Percentiles rank a stretch among this genome's conserved stretches.
Evolutionary conservation across 345 rosid genomes (phyloP).

Genomic region (Ricinus communis): DNA sequence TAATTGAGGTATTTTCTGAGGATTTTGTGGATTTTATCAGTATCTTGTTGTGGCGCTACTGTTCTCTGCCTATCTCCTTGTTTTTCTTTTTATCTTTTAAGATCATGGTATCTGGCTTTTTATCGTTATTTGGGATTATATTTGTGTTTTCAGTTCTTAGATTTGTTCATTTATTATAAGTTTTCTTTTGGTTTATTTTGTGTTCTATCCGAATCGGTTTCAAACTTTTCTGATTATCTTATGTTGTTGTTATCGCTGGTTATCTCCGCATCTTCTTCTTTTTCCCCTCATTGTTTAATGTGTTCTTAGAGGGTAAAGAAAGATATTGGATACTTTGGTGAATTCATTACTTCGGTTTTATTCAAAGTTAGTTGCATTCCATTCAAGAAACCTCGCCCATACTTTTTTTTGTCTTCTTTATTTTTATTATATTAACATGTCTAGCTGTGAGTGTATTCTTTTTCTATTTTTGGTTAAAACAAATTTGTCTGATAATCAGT

Average conservation of each 20-base stretch:
- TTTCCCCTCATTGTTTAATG: constrained; percentile 20
- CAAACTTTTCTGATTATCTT: constrained; percentile 1
- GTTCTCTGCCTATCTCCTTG: not conserved
- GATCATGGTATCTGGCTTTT: not conserved
- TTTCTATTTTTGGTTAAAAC: too few species aligned
- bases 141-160: not conserved
- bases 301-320: constrained; percentile 4
- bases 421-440: constrained; percentile 27
- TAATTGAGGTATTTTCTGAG: not conserved
- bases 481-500: constrained; percentile 2
- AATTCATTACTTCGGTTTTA: constrained; percentile 30
- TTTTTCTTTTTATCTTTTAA: too few species aligned
- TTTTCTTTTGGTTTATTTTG: not conserved
- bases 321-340: constrained; percentile 16
- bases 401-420: constrained; percentile 34
- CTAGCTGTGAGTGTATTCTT: constrained; percentile 27
- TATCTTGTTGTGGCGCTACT: not conserved
- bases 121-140: not conserved
- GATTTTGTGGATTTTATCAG: not conserved
- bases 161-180: not conserved
- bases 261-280: not conserved
- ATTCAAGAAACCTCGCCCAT: constrained; percentile 34
- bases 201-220: not conserved
- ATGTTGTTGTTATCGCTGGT: constrained; percentile 16
- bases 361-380: constrained; percentile 27